Base-by-base conservation (phyloP, 1,139 yeast genomes). In the Taphrina pruni region DNA sequence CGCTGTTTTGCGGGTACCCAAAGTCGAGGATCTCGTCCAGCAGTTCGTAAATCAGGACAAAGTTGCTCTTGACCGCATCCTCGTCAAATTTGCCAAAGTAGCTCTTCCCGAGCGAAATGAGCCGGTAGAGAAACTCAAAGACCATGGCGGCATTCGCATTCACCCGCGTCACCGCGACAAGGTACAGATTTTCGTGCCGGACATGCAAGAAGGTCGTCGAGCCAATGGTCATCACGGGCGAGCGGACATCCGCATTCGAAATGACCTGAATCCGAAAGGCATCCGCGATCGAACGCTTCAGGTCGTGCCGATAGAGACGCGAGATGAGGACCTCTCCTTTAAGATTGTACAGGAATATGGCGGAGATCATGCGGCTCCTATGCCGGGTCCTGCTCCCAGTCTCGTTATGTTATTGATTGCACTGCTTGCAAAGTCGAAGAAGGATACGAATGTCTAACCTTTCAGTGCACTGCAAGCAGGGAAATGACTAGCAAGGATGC, bases 191-290 rank as follows among this genome's bases (percentile, higher is more conserved):
- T 17, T 87, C 88, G 69, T 87, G 85, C 73, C 86, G 85, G 64
- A 90, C 88, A 76, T 92, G 93, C 60, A 92, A 83, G 77, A 93
- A 94, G 0, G 97, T 89, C 0, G 98, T 94, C 0, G 97, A 90
- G 1, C 99, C 99, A 55, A 94, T 79, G 0, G 98, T 94, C 69
- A 93, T 80, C 6, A 94, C 87, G 0, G 99, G 99, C 1, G 96
- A 88, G 72, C 89, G 83, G 41, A 82, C 81, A 69, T 85, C 87
- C 8, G 83, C 78, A 72, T 84, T 85, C 67, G 90, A 83, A 64
- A 93, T 90, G 51, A 92, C 96, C 76, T 94, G 97, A 72, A 93
- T 88, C 46, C 97, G 85, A 77, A 94, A 94, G 57, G 92, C 91
- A 74, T 93, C 98, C n/a, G 95, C 84, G 51, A 93, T 87, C 82